These are phyloP conservation scores for Didymella glomerata DNA, from an alignment of 2,329 filamentous ascomycete genomes.

Conservation along the genomic window DNA sequence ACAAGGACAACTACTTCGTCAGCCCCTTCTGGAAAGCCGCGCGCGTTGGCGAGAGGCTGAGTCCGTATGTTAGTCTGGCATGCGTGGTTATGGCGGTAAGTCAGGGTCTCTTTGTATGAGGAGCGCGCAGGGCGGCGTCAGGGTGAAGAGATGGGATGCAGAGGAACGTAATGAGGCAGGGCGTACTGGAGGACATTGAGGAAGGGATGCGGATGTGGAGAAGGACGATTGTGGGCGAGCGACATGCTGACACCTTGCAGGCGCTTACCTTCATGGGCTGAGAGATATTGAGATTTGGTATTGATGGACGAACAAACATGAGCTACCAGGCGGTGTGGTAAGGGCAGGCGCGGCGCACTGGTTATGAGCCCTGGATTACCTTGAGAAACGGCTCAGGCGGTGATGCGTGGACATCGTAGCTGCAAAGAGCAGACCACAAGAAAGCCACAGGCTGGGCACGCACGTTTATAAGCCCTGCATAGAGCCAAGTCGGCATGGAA, in stretches of 20 bases:
- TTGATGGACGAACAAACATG: background rate
- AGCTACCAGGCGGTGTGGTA: constrained; percentile 10
- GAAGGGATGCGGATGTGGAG: background rate
- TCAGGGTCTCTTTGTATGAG: constrained; percentile 6
- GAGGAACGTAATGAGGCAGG: background rate
- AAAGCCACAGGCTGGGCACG: background rate
- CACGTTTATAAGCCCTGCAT: background rate
- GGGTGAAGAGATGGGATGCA: background rate
- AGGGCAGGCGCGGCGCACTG: constrained; percentile 15
- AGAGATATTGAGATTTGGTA: background rate
- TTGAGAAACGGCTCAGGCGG: background rate
- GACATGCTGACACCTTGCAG: constrained; percentile 26
- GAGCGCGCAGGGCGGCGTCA: background rate
- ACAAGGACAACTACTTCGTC: constrained; percentile 82
- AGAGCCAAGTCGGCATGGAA: no score
- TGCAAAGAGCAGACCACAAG: background rate
- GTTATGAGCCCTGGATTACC: background rate
- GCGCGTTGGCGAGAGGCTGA: constrained; percentile 88
- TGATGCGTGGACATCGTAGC: background rate
- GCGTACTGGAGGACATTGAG: background rate
- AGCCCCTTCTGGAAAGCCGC: constrained; percentile 97
- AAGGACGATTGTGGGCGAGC: background rate
- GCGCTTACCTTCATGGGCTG: constrained; percentile 43
- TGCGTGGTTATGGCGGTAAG: constrained; percentile 91
- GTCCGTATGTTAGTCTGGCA: constrained; percentile 93